These are phyloP conservation scores for Arthroderma sp. DNA, from an alignment of 2,329 filamentous ascomycete genomes.

Conservation along the genomic window DNA sequence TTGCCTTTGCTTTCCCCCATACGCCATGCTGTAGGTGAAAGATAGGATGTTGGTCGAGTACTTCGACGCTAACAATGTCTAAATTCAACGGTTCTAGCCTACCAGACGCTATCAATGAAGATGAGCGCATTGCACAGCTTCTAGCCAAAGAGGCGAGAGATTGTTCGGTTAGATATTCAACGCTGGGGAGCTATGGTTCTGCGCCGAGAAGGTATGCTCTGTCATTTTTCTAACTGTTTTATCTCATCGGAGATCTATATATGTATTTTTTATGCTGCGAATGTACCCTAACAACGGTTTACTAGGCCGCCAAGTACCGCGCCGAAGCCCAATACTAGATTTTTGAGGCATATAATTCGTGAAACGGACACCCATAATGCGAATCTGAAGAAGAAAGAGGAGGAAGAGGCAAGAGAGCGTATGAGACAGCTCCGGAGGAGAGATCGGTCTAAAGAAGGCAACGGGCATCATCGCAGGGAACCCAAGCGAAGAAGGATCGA, in stretches of 20 bases:
- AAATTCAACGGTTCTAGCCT: neutral
- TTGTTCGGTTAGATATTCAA: constrained; percentile 59
- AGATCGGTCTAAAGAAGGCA: constrained; percentile 21
- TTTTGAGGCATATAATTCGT: constrained; percentile 75
- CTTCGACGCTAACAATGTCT: constrained; percentile 2
- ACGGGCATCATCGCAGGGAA: neutral
- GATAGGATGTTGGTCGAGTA: neutral
- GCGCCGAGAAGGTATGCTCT: constrained; percentile 38
- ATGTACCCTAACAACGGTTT: neutral
- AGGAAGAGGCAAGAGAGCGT: constrained; percentile 60
- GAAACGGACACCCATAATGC: constrained; percentile 84
- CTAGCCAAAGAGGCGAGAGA: constrained; percentile 67
- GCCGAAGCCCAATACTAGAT: constrained; percentile 83
- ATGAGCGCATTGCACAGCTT: constrained; percentile 69
- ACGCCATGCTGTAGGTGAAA: neutral
- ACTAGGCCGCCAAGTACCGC: constrained; percentile 49
- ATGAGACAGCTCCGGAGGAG: constrained; percentile 46
- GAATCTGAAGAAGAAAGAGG: constrained; percentile 70
- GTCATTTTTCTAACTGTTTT: neutral
- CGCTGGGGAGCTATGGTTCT: constrained; percentile 59
- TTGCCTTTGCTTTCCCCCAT: too few relatives aligned
- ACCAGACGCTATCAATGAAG: constrained; percentile 27
- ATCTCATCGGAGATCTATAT: neutral
- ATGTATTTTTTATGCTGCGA: too few relatives aligned
- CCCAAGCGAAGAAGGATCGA: constrained; percentile 13